Percentiles rank a stretch among this genome's conserved stretches.
Conservation (phyloP, 2,329 filamentous ascomycete genomes). For the Nemania sp. region DNA sequence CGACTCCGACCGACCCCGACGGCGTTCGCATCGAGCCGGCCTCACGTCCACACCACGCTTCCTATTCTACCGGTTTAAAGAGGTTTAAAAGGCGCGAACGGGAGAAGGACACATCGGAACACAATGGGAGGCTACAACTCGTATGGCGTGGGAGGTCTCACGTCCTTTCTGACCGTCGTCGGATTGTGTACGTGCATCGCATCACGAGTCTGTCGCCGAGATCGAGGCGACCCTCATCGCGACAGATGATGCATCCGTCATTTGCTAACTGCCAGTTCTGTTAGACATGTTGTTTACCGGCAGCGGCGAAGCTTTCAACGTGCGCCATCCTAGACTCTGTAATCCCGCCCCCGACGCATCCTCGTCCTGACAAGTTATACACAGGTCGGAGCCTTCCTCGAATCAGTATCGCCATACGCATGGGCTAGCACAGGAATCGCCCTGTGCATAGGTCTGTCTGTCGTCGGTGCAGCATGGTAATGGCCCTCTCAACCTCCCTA, state of each 20-base stretch:
- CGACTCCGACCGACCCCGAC: conserved; percentile 23
- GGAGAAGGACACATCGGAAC: neutral
- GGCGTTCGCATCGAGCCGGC: conserved; percentile 18
- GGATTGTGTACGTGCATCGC: conserved; percentile 38
- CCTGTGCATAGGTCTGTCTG: conserved; percentile 93
- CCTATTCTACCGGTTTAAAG: conserved; percentile 2
- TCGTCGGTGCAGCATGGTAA: conserved; percentile 96
- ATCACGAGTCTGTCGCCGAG: neutral
- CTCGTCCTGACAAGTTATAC: conserved; percentile 38
- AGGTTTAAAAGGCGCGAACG: too few species aligned
- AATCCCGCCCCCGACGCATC: conserved; percentile 2
- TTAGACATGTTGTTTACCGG: conserved; percentile 98
- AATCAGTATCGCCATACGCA: conserved; percentile 89
- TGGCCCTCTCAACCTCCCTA: conserved; percentile 31
- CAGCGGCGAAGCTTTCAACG: conserved; percentile 94
- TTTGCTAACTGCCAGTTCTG: conserved; percentile 5
- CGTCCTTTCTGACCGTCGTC: conserved; percentile 33
- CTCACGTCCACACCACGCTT: conserved; percentile 14
- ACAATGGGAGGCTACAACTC: conserved; percentile 23
- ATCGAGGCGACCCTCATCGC: neutral
- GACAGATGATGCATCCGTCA: conserved; percentile 8
- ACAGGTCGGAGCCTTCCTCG: conserved; percentile 89
- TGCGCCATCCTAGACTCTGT: conserved; percentile 49
- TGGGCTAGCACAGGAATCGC: conserved; percentile 92
- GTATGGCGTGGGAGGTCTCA: conserved; percentile 32